Base-by-base conservation (phyloP, 2,329 filamentous ascomycete genomes). In the Fusarium scirpi region DNA sequence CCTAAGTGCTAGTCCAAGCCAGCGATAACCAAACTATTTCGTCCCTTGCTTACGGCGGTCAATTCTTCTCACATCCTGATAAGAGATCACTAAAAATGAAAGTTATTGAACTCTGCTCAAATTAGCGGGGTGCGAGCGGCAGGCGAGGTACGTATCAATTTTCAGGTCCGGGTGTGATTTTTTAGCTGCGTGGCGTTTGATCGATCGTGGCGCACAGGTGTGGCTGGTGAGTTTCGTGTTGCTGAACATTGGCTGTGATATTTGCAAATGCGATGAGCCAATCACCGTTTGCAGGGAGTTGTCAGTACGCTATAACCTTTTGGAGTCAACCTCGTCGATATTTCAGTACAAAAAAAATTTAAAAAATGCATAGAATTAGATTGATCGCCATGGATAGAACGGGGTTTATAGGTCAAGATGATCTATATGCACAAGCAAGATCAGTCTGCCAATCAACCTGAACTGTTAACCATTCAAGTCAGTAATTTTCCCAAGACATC, bases 101-200 rank as follows among this genome's bases (percentile, higher is more conserved):
- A n/a, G n/a, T n/a, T n/a, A n/a, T 24, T 41, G 53, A 64, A 62
- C 62, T 68, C 73, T 72, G 63, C 73, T 72, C n/a, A n/a, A n/a
- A n/a, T 74, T 41, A 63, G 46, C 41, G 46, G 58, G 48, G 32
- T 27, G 27, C 27, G 25, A 43, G 59, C 46, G 47, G 11, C 20
- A 45, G 54, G 38, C 38, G 41, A 54, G 56, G 53, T 57, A 60
- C 47, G 61, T 65, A 65, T 27, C 22, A 46, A 47, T 16, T n/a
- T 8, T 40, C 48, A 24, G n/a, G 20, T 22, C 11, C 41, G 18
- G 48, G 48, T 52, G 48, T 41, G 8, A 8, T n/a, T 40, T 34
- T 47, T n/a, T 10, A 34, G 25, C 24, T 15, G 47, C 11, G 61
- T 66, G 62, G 61, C 60, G 56, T 30, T 61, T 13, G 9, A 20